Evolutionary conservation across 2,329 filamentous ascomycete species (phyloP), one percentile per base, ranked within the genome.

Genomic region (Paracoccidioides brasiliensis): DNA sequence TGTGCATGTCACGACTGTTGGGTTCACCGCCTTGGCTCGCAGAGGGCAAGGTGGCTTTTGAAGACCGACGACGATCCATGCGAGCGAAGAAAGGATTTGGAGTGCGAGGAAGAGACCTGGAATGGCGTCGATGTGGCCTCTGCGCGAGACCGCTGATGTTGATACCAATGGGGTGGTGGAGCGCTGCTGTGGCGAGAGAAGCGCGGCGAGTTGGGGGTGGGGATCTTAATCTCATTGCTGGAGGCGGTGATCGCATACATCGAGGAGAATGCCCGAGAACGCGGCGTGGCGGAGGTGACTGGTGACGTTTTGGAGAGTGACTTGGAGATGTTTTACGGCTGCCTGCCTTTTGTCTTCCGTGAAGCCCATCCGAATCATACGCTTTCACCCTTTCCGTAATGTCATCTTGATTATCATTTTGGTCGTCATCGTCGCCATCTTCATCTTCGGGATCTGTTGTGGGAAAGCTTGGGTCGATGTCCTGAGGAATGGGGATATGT

Each of bases 381-480:
- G 82, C 82, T 61, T 87, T 85, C 66, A 88, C 81, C 62, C 84
- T 80, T 22, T 86, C 86, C 61, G 86, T 83, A 53, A 89, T 74
- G 28, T n/a, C 32, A 45, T 48, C 30, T 32, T 35, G 37, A n/a
- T 30, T 54, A n/a, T 76, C 74, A 48, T 76, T 64, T 69, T 81
- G 57, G 70, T 83, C 73, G 66, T 83, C 69, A 69, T 80, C 78
- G 54, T 88, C 83, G 41, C 89, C 86, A 49, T 88, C 87, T 33
- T 91, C 85, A 61, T 90, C 83, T 62, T 98, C 93, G 0, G 86
- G 87, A 63, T 97, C 93, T 0, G 90, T 95, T 0, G 90, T 90
- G 0, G 93, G 93, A 69, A 98, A 98, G 66, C 90, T 96, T 0
- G 93, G 93, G 66, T 98, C 93, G 58, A 96, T 95, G 63, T 97